Conservation (phyloP, 2,329 filamentous ascomycete genomes). For the Aspergillus fumigatiaffinis region DNA sequence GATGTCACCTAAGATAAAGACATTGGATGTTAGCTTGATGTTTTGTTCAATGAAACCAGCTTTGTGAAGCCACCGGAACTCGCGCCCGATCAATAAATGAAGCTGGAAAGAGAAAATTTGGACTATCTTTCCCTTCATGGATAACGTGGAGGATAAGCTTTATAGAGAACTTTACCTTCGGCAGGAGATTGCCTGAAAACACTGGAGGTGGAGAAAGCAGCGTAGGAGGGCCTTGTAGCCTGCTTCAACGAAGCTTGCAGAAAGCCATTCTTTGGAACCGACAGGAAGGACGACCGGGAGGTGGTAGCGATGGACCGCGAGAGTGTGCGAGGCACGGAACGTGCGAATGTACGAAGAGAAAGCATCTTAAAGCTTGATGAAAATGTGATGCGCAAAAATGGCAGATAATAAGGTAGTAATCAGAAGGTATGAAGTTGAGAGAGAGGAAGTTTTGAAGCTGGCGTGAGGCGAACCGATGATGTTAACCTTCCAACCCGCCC, state of each 20-base stretch:
- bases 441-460: slow-evolving; percentile 1
- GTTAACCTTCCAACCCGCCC: slow-evolving; percentile 18
- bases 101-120: background rate
- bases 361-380: slow-evolving; percentile 54
- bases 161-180: slow-evolving; percentile 36
- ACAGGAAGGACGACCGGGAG: slow-evolving; percentile 47
- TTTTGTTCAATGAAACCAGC: background rate
- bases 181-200: slow-evolving; percentile 42
- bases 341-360: slow-evolving; percentile 62
- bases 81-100: background rate
- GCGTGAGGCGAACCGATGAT: slow-evolving; percentile 23
- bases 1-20: slow-evolving; percentile 54
- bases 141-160: background rate
- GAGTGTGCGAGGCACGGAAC: slow-evolving; percentile 63
- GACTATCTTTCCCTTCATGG: background rate
- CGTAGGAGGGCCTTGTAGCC: slow-evolving; percentile 37
- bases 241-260: slow-evolving; percentile 49
- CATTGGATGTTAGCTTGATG: background rate
- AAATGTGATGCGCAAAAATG: background rate
- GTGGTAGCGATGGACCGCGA: slow-evolving; percentile 54
- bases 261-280: slow-evolving; percentile 48
- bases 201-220: slow-evolving; percentile 46
- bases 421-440: background rate
- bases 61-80: background rate
- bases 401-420: background rate